A percentile compares a stretch with the other conserved stretches of the same genome.
These are phyloP conservation scores for Morella rubra DNA, from an alignment of 306 rosid genomes.

Conservation along the genomic window DNA sequence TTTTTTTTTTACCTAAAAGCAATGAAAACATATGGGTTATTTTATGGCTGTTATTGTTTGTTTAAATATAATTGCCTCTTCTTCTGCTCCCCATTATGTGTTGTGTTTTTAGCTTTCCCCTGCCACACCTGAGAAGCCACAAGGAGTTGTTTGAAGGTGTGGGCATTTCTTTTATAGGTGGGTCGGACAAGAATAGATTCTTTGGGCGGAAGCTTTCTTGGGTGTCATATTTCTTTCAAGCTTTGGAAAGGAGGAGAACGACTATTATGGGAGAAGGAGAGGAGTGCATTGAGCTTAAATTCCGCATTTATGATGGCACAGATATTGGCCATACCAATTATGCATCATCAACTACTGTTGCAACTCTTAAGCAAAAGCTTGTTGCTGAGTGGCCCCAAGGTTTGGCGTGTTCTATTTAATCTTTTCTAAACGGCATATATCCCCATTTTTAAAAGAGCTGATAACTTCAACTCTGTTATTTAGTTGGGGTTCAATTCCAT, in stretches of 20 bases:
- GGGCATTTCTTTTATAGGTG: slow-evolving; percentile 40
- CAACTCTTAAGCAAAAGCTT: slow-evolving; percentile 63
- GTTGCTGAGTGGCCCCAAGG: slow-evolving; percentile 80
- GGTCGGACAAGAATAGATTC: slow-evolving; percentile 31
- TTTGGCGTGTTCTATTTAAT: slow-evolving; percentile 29
- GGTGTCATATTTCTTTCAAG: slow-evolving; percentile 32
- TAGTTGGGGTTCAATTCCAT: neutral
- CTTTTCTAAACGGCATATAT: neutral
- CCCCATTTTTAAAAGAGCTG: too few species aligned
- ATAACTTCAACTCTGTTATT: neutral
- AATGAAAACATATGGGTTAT: neutral
- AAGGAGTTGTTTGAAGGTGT: slow-evolving; percentile 14
- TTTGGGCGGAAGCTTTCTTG: slow-evolving; percentile 28
- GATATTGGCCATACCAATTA: slow-evolving; percentile 61
- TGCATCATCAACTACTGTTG: slow-evolving; percentile 47
- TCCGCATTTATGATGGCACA: slow-evolving; percentile 75
- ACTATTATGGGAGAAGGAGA: slow-evolving; percentile 55
- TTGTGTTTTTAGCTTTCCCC: neutral
- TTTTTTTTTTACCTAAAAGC: neutral
- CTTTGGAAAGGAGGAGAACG: slow-evolving; percentile 32
- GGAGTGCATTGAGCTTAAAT: slow-evolving; percentile 54
- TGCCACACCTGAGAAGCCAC: neutral
- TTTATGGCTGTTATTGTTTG: too few species aligned
- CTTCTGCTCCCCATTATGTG: too few species aligned
- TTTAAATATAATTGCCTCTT: too few species aligned